Conservation (phyloP, 176 grass and related monocot genomes). For the Ampelocalamus luodianensis region DNA sequence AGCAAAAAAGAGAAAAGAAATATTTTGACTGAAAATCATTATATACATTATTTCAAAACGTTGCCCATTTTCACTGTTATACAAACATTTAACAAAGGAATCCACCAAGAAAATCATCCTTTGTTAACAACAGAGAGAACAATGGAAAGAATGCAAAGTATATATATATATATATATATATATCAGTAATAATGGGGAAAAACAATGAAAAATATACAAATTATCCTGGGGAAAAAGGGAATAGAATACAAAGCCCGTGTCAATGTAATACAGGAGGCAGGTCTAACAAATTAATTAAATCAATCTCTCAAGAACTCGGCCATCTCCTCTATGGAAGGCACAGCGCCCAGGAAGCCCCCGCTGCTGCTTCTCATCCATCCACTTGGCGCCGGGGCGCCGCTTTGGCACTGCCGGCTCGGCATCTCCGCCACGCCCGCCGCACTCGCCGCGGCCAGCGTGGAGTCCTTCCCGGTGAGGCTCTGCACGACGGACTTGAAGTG, state of each 20-base stretch:
- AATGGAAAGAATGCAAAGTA: neutral
- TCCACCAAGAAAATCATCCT: neutral
- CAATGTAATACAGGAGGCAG: neutral
- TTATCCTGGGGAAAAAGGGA: neutral
- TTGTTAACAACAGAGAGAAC: neutral
- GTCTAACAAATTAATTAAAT: neutral
- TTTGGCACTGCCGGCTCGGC: neutral
- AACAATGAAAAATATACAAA: neutral
- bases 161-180: neutral
- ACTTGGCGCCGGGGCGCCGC: neutral
- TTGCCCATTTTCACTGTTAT: too few species aligned
- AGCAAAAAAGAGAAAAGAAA: too few species aligned
- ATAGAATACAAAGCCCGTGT: neutral
- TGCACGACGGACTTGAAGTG: slow-evolving; percentile 62
- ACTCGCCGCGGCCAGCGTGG: neutral
- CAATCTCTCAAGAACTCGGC: slow-evolving; percentile 47
- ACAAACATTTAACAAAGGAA: neutral
- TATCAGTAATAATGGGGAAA: neutral
- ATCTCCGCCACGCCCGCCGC: neutral
- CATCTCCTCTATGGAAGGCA: slow-evolving; percentile 46
- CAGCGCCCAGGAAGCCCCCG: neutral
- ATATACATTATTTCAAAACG: too few species aligned
- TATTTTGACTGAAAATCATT: too few species aligned
- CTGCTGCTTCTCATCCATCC: neutral
- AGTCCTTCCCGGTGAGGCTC: slow-evolving; percentile 56